Conservation (phyloP, 2,329 filamentous ascomycete genomes). For the Pyricularia pennisetigena region DNA sequence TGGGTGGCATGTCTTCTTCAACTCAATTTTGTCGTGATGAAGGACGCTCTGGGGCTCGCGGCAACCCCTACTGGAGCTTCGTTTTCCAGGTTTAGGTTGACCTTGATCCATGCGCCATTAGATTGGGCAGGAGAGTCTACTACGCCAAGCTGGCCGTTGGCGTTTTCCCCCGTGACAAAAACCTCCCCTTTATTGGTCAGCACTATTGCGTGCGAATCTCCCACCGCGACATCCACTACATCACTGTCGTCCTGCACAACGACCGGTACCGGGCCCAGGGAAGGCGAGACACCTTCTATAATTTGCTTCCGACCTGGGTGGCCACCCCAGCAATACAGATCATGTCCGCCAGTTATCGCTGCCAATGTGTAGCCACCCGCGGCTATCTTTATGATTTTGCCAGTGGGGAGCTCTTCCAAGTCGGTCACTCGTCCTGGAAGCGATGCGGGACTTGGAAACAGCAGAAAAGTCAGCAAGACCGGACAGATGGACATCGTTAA, state of each 20-base stretch:
- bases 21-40: conserved; percentile 26
- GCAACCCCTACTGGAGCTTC: conserved; percentile 27
- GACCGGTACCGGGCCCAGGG: conserved; percentile 18
- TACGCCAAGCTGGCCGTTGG: conserved; percentile 50
- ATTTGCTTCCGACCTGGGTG: conserved; percentile 24
- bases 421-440: conserved; percentile 34
- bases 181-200: conserved; percentile 38
- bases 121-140: conserved; percentile 6
- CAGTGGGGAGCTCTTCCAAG: conserved; percentile 39
- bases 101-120: background rate
- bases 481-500: background rate
- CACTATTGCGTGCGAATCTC: conserved; percentile 47
- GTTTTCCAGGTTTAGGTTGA: conserved; percentile 23
- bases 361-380: conserved; percentile 47
- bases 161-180: conserved; percentile 46
- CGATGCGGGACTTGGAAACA: background rate
- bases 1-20: conserved; percentile 9
- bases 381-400: conserved; percentile 40
- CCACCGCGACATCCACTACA: conserved; percentile 46
- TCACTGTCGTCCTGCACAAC: conserved; percentile 38
- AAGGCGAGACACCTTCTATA: conserved; percentile 16
- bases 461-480: conserved; percentile 6
- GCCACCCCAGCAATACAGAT: conserved; percentile 55
- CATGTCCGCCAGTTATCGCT: conserved; percentile 45
- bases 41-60: conserved; percentile 39